Evolutionary conservation across 495 filamentous ascomycete species (phyloP).

Genomic region (Aspergillus sparsus): DNA sequence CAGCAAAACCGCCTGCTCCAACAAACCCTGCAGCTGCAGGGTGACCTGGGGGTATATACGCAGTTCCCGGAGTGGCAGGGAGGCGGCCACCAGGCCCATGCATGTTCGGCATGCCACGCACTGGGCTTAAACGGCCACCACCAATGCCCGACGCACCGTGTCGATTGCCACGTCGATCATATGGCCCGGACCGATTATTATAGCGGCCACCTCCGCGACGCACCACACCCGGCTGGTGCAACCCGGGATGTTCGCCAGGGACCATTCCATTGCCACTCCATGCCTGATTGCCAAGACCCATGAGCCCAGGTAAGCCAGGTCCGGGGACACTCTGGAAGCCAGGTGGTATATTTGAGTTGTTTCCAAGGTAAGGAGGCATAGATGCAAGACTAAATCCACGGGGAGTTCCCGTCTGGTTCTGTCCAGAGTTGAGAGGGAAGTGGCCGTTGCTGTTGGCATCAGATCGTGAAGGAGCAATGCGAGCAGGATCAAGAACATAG

Average conservation of each 20-base stretch:
- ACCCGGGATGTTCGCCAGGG: slow-evolving; percentile 37
- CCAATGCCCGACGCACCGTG: slow-evolving; percentile 26
- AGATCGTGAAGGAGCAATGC: slow-evolving; percentile 86
- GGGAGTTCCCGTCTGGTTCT: slow-evolving; percentile 78
- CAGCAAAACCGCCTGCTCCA: slow-evolving; percentile 50
- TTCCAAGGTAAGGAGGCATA: slow-evolving; percentile 55
- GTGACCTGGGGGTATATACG: slow-evolving; percentile 44
- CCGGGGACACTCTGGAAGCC: slow-evolving; percentile 35
- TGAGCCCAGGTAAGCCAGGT: slow-evolving; percentile 50
- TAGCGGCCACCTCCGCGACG: slow-evolving; percentile 56
- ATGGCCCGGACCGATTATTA: slow-evolving; percentile 56
- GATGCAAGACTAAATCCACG: slow-evolving; percentile 86
- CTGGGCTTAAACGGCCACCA: slow-evolving; percentile 44
- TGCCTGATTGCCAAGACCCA: slow-evolving; percentile 55
- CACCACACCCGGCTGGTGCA: slow-evolving; percentile 60
- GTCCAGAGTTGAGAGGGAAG: slow-evolving; percentile 75
- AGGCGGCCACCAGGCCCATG: slow-evolving; percentile 40
- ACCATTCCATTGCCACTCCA: slow-evolving; percentile 49
- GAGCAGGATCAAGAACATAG: slow-evolving; percentile 89
- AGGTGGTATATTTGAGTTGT: slow-evolving; percentile 29
- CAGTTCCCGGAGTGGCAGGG: slow-evolving; percentile 37
- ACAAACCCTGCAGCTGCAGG: slow-evolving; percentile 41
- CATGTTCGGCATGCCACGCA: slow-evolving; percentile 42
- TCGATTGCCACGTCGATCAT: slow-evolving; percentile 56
- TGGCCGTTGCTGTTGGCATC: slow-evolving; percentile 98